Evolutionary conservation across 2,329 filamentous ascomycete species (phyloP), one percentile per base, ranked within the genome.

Genomic region (Arthroderma sp.): DNA sequence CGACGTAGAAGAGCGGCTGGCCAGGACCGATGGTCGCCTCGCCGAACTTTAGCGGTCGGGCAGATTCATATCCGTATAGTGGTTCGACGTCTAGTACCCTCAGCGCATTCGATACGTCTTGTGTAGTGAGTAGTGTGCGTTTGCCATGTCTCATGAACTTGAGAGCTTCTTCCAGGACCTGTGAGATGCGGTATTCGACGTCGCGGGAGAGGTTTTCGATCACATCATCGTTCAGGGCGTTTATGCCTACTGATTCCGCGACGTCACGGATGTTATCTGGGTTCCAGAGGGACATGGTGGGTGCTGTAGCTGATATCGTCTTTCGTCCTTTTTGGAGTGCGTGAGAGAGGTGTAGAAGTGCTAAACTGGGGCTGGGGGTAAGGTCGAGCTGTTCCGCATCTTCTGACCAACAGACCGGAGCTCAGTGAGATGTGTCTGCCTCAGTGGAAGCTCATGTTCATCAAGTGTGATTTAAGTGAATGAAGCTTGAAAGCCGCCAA

Each of bases 101-200:
- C 62, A 98, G 76, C 2, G 93, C 93, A 63, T 91, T 85, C 51
- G 88, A 85, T 58, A 96, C 82, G 72, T 98, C 93, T 67, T 91
- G 87, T 54, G 93, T 94, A 19, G 85, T 90, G 63, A 98, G 77
- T 0, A 87, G 85, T 1, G 90, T 96, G 61, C 93, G 84, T 70
- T 88, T 87, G 21, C 85, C 83, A 66, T 91, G 87, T 65, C 90
- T 88, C 93, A 98, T 98, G 71, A 94, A 93, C 69, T 95, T 94
- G 65, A 97, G 79, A 2, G 91, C 87, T 74, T 97, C 91, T 66
- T 95, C 86, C 62, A 98, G 83, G 62, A 97, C 88, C 73, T 96
- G 91, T 49, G 88, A 87, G 64, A 98, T 82, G 60, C 93, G 87
- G 70, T 93, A 98, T 74, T 98, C 93, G 62, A 96, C 89, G 69